Evolutionary conservation across 257 asterid genomes (phyloP).

Genomic region (Nicotiana paniculata): DNA sequence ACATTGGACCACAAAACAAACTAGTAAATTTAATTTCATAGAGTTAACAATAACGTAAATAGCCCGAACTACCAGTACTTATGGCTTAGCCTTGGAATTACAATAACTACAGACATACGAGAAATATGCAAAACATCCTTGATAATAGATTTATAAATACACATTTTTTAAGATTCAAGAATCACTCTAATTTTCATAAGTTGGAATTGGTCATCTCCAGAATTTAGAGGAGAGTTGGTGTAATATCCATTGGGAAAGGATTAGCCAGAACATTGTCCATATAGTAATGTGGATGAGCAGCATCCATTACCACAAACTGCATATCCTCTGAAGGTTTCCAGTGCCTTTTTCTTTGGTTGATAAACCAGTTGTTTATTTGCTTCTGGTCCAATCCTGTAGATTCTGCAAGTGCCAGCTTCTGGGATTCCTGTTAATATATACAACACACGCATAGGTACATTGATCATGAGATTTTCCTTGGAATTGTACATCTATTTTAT

Average conservation of each 20-base stretch:
- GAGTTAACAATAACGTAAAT: not conserved
- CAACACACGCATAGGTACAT: not conserved
- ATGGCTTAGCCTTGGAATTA: not conserved
- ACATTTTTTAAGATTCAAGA: too few relatives aligned
- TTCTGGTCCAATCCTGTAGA: slow-evolving; percentile 89
- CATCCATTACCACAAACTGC: slow-evolving; percentile 96
- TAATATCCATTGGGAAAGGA: slow-evolving; percentile 70
- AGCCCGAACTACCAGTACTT: not conserved
- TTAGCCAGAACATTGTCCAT: slow-evolving; percentile 65
- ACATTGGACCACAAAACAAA: not conserved
- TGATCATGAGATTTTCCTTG: not conserved
- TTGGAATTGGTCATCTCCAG: not conserved
- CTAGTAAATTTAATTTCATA: not conserved
- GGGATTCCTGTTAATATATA: slow-evolving; percentile 53
- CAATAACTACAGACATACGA: not conserved
- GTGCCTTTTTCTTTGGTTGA: slow-evolving; percentile 87
- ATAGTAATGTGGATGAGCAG: slow-evolving; percentile 58
- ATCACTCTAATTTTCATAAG: not conserved
- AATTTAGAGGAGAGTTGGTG: slow-evolving; percentile 56
- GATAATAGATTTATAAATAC: not conserved
- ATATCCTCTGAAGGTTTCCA: slow-evolving; percentile 97
- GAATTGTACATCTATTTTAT: too few relatives aligned
- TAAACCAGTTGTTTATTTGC: slow-evolving; percentile 95
- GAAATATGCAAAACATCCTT: not conserved
- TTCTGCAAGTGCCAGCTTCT: slow-evolving; percentile 89